Evolutionary conservation across 768 basidiomycete species (phyloP).

Genomic region (Kwoniella dendrophila): DNA sequence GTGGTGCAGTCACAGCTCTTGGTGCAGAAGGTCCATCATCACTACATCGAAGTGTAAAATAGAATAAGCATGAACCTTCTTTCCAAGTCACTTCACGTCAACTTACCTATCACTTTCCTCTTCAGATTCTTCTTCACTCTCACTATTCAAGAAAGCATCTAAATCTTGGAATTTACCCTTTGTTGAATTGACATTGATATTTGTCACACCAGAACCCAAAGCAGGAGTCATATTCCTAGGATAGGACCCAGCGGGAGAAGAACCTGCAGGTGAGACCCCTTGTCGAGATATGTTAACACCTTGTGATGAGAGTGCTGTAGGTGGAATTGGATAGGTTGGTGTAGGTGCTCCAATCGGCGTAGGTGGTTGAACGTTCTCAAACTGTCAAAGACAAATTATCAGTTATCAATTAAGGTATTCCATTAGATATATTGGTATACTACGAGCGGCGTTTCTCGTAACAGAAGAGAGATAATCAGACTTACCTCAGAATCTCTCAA

Average conservation of each 20-base stretch:
- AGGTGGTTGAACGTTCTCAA: conserved; percentile 15
- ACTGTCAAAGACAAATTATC: not conserved
- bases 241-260: conserved; percentile 19
- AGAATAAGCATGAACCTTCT: not conserved
- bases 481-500: conserved; percentile 65
- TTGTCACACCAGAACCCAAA: not conserved
- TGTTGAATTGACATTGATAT: conserved; percentile 4
- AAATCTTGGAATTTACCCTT: conserved; percentile 52
- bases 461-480: not conserved
- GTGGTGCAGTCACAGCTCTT: conserved; percentile 37
- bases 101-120: conserved; percentile 27
- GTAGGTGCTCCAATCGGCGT: conserved; percentile 2
- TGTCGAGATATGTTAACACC: not conserved
- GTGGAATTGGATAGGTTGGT: conserved; percentile 8
- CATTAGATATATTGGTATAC: no score
- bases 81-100: not conserved
- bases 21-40: conserved; percentile 1
- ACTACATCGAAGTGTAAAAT: not conserved
- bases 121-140: conserved; percentile 36
- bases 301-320: conserved; percentile 18
- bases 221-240: not conserved
- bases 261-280: conserved; percentile 10
- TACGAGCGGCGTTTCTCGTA: not conserved
- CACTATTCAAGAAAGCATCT: conserved; percentile 50
- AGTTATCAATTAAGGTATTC: no score